These are phyloP conservation scores for Malassezia yamatoensis DNA, from an alignment of 1,284 basidiomycete species.

Conservation along the genomic window DNA sequence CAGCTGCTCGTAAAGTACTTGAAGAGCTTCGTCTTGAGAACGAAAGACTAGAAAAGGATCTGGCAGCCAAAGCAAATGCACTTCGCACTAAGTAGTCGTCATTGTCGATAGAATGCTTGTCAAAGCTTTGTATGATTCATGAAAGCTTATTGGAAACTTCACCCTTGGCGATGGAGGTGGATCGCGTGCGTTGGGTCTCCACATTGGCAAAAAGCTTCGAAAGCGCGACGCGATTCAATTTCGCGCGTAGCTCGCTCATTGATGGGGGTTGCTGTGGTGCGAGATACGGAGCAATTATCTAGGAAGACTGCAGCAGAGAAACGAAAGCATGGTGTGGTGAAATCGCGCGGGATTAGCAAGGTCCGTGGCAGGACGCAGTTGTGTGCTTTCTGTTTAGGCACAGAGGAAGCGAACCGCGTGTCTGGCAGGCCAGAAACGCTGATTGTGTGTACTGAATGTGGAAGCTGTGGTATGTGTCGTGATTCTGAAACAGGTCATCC, in stretches of 20 bases:
- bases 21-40: conserved; percentile 56
- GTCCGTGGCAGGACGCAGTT: conserved; percentile 1
- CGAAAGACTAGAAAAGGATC: conserved; percentile 41
- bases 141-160: too few species aligned
- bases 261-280: too few species aligned
- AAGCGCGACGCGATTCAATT: not conserved
- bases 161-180: not conserved
- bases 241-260: too few species aligned
- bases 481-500: conserved; percentile 34
- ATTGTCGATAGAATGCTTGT: too few species aligned
- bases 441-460: conserved; percentile 46
- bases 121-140: too few species aligned
- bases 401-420: conserved; percentile 18
- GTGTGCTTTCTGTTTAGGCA: conserved; percentile 47
- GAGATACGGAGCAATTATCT: not conserved
- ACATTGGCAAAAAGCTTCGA: not conserved
- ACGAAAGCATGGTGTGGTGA: conserved; percentile 2
- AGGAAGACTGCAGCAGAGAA: conserved; percentile 3
- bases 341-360: not conserved
- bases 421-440: conserved; percentile 31
- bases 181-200: not conserved
- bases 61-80: conserved; percentile 36
- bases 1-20: conserved; percentile 56
- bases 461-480: conserved; percentile 37
- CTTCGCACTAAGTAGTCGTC: conserved; percentile 24